Evolutionary conservation across 2,329 filamentous ascomycete genomes (phyloP).

Genomic region (Sclerotinia glacialis): DNA sequence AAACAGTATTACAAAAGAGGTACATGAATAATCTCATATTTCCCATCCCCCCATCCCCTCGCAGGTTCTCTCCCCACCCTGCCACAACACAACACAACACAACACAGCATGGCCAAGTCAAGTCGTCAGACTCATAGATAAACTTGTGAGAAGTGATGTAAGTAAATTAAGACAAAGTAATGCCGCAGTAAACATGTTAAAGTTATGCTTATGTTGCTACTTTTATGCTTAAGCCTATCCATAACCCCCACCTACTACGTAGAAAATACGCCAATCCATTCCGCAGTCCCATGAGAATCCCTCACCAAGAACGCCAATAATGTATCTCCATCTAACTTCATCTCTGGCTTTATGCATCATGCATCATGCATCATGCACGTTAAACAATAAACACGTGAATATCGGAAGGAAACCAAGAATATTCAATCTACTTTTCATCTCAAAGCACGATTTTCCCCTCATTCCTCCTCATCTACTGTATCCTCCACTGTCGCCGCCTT

Average conservation of each 20-base stretch:
- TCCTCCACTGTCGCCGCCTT: constrained; percentile 50
- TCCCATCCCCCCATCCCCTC: too few species aligned
- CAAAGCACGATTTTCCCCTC: background rate
- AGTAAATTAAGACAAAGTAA: background rate
- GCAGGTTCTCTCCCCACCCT: background rate
- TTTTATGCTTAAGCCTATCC: constrained; percentile 1
- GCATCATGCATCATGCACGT: constrained; percentile 8
- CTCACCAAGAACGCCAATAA: constrained; percentile 13
- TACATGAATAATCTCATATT: too few species aligned
- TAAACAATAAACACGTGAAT: constrained; percentile 5
- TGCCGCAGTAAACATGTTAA: background rate
- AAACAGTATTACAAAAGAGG: background rate
- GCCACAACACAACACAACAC: background rate
- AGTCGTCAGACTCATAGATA: constrained; percentile 2
- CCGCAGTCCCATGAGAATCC: background rate
- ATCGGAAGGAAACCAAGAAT: background rate
- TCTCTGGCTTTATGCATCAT: constrained; percentile 1
- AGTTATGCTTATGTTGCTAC: background rate
- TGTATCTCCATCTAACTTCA: constrained; percentile 3
- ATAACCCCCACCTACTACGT: constrained; percentile 1
- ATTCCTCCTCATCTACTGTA: constrained; percentile 42
- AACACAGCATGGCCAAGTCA: background rate
- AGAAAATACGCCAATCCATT: constrained; percentile 9
- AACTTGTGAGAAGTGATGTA: background rate
- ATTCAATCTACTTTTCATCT: constrained; percentile 4